These are phyloP conservation scores for Theileria orientalis DNA, from an alignment of 169 alveolate species.

Conservation along the genomic window DNA sequence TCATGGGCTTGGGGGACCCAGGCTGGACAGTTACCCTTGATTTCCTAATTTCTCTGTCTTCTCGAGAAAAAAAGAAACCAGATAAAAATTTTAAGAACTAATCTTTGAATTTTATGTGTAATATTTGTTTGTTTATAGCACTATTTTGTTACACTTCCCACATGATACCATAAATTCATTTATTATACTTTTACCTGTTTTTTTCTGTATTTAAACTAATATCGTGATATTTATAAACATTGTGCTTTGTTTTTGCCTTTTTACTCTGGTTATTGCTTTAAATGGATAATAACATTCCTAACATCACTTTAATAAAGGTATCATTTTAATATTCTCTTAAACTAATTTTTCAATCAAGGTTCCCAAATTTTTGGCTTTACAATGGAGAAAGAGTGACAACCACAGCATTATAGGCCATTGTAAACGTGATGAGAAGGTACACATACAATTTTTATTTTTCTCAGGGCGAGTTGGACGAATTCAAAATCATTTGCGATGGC, in stretches of 20 bases:
- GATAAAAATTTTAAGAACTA: not conserved
- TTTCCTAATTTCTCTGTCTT: constrained; percentile 15
- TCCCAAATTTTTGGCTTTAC: constrained; percentile 62
- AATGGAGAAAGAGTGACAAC: constrained; percentile 57
- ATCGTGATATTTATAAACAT: no score
- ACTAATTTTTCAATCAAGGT: constrained; percentile 16
- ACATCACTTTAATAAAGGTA: constrained; percentile 18
- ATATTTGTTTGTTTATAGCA: not conserved
- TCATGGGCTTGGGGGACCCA: constrained; percentile 19
- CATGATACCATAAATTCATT: not conserved
- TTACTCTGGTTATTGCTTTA: not conserved
- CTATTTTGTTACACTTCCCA: not conserved
- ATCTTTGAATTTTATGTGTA: not conserved
- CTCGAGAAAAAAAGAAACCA: constrained; percentile 4
- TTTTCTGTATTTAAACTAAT: no score
- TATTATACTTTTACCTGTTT: no score
- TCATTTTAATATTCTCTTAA: not conserved
- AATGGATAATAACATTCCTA: constrained; percentile 11
- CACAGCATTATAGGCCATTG: constrained; percentile 38
- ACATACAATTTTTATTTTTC: not conserved
- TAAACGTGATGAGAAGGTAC: constrained; percentile 36
- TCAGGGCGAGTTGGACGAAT: constrained; percentile 52
- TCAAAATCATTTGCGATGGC: constrained; percentile 39
- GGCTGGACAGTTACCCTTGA: constrained; percentile 22
- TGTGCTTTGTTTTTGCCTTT: not conserved